Base-by-base conservation (phyloP, 768 basidiomycete species). In the Suillus alpinus region DNA sequence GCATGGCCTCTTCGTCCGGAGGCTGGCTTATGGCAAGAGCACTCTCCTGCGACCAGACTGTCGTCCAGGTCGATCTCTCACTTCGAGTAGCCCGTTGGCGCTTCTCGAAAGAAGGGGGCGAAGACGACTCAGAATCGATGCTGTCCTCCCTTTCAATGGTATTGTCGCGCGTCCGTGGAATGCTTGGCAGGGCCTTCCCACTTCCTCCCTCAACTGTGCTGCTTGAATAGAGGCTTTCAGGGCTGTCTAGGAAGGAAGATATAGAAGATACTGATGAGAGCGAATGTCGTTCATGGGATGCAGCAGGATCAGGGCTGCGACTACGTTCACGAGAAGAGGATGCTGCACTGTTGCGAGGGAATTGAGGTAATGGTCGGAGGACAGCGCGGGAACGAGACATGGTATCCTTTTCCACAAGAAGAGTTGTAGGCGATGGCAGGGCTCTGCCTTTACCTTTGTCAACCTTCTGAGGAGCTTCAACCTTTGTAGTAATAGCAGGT, bases 21-120 rank as follows among this genome's bases (percentile, higher is more conserved):
- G 43, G 13, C n/a, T 56, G 59, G 53, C 77, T 26, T 75, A 73
- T 66, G 77, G 77, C 57, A 77, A 71, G 39, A 68, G 88, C 60
- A 73, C 73, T 29, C 76, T 87, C 73, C 44, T 72, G 66, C 37
- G 72, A 75, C 72, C 67, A 72, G 18, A 74, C 62, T 6, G 70
- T 58, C 12, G 58, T 13, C 52, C 44, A 44, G 31, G 64, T 72
- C 51, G 40, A 52, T 14, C 65, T 70, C 20, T 52, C 44, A 52
- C 60, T 67, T 41, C n/a, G 55, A 16, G 6, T 1, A 29, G n/a
- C 23, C 14, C 18, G 58, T 26, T 32, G 32, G 20, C 18, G 26
- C 39, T 20, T 57, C 31, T 31, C 34, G 50, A 36, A 37, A 31
- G 40, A 16, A 12, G 14, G 37, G 23, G 52, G 39, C 2, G 20